A percentile compares a stretch with the other conserved stretches of the same genome.
Conservation (phyloP, 805 yeast species). For the Candida stauntonica region DNA sequence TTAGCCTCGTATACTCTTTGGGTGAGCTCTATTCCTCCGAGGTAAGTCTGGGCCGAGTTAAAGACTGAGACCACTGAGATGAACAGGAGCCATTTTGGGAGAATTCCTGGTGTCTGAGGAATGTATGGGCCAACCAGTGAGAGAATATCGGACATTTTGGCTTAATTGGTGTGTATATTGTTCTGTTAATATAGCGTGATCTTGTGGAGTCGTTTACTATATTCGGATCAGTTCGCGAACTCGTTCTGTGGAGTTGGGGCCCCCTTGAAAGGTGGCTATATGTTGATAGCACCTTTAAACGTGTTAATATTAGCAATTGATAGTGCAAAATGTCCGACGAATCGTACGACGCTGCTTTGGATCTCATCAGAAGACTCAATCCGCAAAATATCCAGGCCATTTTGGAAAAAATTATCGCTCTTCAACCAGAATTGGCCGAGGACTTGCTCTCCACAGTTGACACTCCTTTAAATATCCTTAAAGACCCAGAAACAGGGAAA, state of each 20-base stretch:
- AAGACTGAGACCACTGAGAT: slow-evolving; percentile 87
- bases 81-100: slow-evolving; percentile 77
- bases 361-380: slow-evolving; percentile 68
- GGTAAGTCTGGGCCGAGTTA: slow-evolving; percentile 84
- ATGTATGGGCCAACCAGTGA: slow-evolving; percentile 32
- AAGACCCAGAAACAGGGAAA: slow-evolving; percentile 41
- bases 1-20: slow-evolving; percentile 69
- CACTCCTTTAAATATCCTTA: slow-evolving; percentile 58
- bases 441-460: slow-evolving; percentile 86
- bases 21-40: slow-evolving; percentile 69
- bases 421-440: slow-evolving; percentile 66
- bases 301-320: too few relatives aligned
- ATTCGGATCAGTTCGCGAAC: too few relatives aligned
- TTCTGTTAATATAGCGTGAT: not conserved
- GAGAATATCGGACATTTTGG: slow-evolving; percentile 29
- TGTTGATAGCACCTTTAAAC: too few relatives aligned
- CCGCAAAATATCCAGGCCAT: slow-evolving; percentile 53
- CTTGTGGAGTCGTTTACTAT: too few relatives aligned
- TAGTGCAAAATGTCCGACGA: slow-evolving; percentile 37
- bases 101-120: slow-evolving; percentile 47
- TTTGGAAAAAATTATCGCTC: slow-evolving; percentile 39
- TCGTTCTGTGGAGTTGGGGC: too few relatives aligned
- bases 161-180: not conserved
- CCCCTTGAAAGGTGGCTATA: too few relatives aligned
- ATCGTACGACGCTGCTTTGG: slow-evolving; percentile 72